Evolutionary conservation across 176 grass and related monocot species (phyloP).

Genomic region (Bromus sterilis): DNA sequence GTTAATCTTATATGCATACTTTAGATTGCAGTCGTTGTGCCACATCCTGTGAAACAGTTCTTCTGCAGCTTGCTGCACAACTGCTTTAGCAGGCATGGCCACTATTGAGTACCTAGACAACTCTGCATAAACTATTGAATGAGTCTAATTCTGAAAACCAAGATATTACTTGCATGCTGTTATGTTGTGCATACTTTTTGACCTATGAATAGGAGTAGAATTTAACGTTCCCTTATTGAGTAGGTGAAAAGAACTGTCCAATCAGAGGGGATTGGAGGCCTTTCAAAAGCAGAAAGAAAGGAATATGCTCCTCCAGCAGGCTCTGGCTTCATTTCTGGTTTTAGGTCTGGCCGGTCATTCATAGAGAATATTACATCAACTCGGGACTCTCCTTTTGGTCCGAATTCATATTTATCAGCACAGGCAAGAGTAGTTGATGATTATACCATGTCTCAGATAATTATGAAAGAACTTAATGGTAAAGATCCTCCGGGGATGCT

Average conservation of each 20-base stretch:
- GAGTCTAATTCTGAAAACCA: background rate
- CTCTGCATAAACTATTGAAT: background rate
- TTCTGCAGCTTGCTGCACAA: background rate
- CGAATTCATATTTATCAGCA: constrained; percentile 73
- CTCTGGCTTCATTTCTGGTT: constrained; percentile 93
- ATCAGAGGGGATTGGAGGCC: constrained; percentile 72
- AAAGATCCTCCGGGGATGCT: constrained; percentile 48
- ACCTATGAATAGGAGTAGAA: background rate
- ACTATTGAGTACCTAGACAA: background rate
- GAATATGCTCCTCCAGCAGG: constrained; percentile 74
- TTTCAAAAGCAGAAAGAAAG: constrained; percentile 73
- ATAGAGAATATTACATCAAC: constrained; percentile 74
- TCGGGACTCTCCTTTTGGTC: constrained; percentile 50
- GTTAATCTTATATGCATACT: background rate
- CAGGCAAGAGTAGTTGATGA: constrained; percentile 91
- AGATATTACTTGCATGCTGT: background rate
- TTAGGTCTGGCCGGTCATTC: constrained; percentile 75
- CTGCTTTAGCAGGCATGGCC: constrained; percentile 1
- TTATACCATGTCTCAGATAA: constrained; percentile 80
- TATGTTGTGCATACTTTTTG: background rate
- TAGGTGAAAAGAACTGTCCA: constrained; percentile 89
- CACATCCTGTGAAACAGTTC: background rate
- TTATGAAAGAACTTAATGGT: constrained; percentile 61
- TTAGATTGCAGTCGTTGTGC: background rate
- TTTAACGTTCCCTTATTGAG: constrained; percentile 19